Conservation (phyloP, 2,329 filamentous ascomycete genomes). For the Arthrocladium fulminans region DNA sequence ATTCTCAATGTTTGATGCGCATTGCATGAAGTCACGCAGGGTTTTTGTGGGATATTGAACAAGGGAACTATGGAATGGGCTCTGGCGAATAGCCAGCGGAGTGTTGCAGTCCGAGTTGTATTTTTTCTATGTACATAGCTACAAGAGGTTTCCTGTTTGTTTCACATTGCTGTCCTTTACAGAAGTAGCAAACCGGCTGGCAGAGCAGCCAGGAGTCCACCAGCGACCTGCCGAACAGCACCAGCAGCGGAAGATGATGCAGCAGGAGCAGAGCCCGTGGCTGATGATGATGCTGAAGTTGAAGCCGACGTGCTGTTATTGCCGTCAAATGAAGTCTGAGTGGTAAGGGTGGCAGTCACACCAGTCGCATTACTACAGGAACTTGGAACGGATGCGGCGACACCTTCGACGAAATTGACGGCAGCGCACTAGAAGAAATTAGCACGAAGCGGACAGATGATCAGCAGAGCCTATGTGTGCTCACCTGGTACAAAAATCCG, state of each 20-base stretch:
- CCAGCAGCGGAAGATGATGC: neutral
- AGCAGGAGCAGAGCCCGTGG: constrained; percentile 4
- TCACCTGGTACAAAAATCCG: constrained; percentile 18
- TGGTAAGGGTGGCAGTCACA: constrained; percentile 35
- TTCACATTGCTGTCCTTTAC: neutral
- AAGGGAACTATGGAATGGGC: no score
- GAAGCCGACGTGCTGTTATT: constrained; percentile 7
- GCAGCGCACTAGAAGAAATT: constrained; percentile 15
- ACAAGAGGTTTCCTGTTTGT: neutral
- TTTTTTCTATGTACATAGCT: neutral
- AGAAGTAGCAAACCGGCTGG: constrained; percentile 1
- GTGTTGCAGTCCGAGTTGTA: no score
- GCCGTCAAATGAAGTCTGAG: constrained; percentile 11
- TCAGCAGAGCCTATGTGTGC: neutral
- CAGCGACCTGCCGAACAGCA: neutral
- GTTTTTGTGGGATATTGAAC: neutral
- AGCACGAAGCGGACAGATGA: neutral
- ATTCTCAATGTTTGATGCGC: neutral
- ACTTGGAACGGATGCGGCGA: constrained; percentile 21
- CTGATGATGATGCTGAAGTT: constrained; percentile 6
- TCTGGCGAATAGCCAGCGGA: no score
- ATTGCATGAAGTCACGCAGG: neutral
- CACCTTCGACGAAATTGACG: constrained; percentile 18
- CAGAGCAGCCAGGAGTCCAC: neutral
- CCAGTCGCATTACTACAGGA: constrained; percentile 53